A percentile compares a stretch with the other conserved stretches of the same genome.
Evolutionary conservation across 306 rosid genomes (phyloP).

Genomic region (Prunus persica): DNA sequence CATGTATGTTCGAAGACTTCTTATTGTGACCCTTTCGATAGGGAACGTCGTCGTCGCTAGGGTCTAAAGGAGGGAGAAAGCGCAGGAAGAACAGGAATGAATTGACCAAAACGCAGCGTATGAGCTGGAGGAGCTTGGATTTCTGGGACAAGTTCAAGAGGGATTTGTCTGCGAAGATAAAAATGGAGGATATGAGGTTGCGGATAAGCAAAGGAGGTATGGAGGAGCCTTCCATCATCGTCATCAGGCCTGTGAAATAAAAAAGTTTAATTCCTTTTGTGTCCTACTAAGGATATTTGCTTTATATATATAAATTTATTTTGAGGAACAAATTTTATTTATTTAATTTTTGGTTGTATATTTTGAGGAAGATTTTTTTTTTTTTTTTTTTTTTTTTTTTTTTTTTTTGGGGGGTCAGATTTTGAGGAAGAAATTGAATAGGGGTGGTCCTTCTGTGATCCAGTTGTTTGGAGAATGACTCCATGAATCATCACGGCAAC

Average conservation of each 20-base stretch:
- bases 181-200: constrained; percentile 33
- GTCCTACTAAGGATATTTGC: neutral
- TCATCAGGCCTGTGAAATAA: neutral
- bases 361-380: no score
- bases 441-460: neutral
- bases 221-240: constrained; percentile 27
- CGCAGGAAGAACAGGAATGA: constrained; percentile 49
- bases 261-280: neutral
- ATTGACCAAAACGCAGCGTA: constrained; percentile 39
- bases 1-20: neutral
- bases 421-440: constrained; percentile 1
- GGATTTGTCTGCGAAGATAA: constrained; percentile 37
- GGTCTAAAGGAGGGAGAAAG: constrained; percentile 37
- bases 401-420: neutral
- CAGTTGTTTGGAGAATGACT: neutral
- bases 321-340: no score
- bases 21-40: neutral
- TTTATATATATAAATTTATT: no score
- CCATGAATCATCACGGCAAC: neutral
- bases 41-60: constrained; percentile 6
- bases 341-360: no score
- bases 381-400: no score
- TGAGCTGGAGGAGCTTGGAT: constrained; percentile 39
- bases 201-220: constrained; percentile 46
- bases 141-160: constrained; percentile 27